Percentiles rank a stretch among this genome's conserved stretches.
These are phyloP conservation scores for Maudiozyma bulderi DNA, from an alignment of 805 yeast species.

Conservation along the genomic window DNA sequence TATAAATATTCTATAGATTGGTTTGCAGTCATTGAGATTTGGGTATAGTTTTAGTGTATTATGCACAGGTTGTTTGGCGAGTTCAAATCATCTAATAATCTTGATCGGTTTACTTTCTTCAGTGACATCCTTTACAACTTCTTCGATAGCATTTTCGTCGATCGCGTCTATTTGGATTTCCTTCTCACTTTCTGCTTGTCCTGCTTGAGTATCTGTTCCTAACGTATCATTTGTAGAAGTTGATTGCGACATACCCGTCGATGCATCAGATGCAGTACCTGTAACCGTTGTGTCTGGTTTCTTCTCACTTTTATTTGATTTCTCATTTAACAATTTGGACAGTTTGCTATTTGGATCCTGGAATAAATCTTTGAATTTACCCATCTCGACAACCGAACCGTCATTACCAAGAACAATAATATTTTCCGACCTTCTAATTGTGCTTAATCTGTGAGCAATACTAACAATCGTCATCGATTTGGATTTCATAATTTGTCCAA, in stretches of 20 bases:
- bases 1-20: no score
- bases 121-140: constrained; percentile 15
- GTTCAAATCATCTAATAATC: background rate
- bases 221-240: background rate
- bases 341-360: constrained; percentile 35
- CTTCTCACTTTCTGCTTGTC: background rate
- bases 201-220: background rate
- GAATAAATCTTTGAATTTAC: constrained; percentile 50
- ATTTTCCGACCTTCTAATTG: constrained; percentile 77
- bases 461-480: constrained; percentile 70
- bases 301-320: constrained; percentile 15
- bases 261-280: background rate
- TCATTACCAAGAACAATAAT: constrained; percentile 75
- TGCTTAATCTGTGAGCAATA: constrained; percentile 87
- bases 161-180: background rate
- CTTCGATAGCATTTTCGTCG: constrained; percentile 12
- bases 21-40: no score
- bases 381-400: constrained; percentile 73
- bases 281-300: background rate
- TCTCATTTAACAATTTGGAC: constrained; percentile 32
- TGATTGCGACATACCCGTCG: background rate
- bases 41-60: no score
- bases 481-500: constrained; percentile 50
- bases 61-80: no score
- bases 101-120: constrained; percentile 10